Evolutionary conservation across 352 stramenopile genomes (phyloP), one percentile per base, ranked within the genome.

Genomic region (Pythium pyrilobum): DNA sequence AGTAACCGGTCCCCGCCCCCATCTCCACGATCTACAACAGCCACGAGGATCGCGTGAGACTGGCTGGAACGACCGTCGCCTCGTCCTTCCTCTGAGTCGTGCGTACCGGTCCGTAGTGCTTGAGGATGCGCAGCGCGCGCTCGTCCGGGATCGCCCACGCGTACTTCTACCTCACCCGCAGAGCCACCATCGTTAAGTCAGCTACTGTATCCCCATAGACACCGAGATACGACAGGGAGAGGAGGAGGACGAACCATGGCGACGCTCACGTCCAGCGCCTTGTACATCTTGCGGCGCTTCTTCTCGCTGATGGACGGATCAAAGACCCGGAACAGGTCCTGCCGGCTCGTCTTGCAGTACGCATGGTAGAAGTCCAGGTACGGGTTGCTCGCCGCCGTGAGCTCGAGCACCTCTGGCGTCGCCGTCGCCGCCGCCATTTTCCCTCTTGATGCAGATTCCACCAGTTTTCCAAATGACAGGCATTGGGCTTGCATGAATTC

Each of bases 111-210:
- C 70, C 75, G 59, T 96, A 98, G 51, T 96, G 72, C 61, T 93
- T 92, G 64, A 97, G 82, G 63, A 98, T 92, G 5, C 71, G 77
- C 52, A 98, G 64, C 21, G 86, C 81, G 18, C 80, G 76, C 44
- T 90, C 73, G 66, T 96, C 78, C 1, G 93, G 93, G 39, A 95
- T 97, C 21, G 91, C 91, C 93, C 92, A 98, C 34, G 86, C 74
- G 67, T 96, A 97, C 66, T 85, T 85, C 76, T 97, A 69, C 42
- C 6, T 4, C 21, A 44, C 29, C 24, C 24, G 15, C 8, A 43
- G 13, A n/a, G n/a, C n/a, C n/a, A n/a, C n/a, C n/a, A n/a, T 44
- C 24, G 20, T 25, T 41, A 28, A 9, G 11, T 29, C 40, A 2
- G 8, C 15, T 32, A 16, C 16, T 13, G 18, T n/a, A 45, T 45